Evolutionary conservation across 306 rosid species (phyloP).

Genomic region (Cicer chorassanicum): DNA sequence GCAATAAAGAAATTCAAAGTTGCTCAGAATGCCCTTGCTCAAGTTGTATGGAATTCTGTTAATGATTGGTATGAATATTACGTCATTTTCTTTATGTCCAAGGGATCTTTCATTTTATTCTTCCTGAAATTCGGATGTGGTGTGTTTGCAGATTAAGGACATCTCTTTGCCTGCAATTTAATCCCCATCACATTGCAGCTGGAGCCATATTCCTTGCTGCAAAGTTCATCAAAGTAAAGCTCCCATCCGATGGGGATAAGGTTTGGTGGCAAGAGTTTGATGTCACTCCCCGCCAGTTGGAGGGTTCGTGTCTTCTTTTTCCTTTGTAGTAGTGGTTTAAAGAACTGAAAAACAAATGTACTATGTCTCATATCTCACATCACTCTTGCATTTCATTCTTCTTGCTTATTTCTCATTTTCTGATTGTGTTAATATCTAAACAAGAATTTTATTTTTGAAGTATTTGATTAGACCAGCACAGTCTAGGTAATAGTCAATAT

Average conservation of each 20-base stretch:
- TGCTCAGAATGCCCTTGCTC: constrained; percentile 96
- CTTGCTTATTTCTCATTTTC: constrained; percentile 2
- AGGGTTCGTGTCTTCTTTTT: constrained; percentile 79
- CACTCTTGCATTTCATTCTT: constrained; percentile 6
- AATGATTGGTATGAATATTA: constrained; percentile 87
- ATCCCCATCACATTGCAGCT: constrained; percentile 96
- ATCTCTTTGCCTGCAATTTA: constrained; percentile 97
- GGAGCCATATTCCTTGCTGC: constrained; percentile 99
- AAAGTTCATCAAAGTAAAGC: constrained; percentile 90
- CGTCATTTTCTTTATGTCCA: constrained; percentile 47
- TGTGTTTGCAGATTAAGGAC: constrained; percentile 84
- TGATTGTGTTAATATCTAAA: background rate
- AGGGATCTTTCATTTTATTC: constrained; percentile 49
- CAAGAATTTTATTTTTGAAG: no score
- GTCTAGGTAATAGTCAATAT: background rate
- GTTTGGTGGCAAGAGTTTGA: constrained; percentile 99
- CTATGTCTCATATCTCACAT: constrained; percentile 36
- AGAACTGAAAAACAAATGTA: constrained; percentile 41
- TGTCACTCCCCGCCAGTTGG: constrained; percentile 84
- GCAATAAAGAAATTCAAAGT: constrained; percentile 97
- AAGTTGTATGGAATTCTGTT: constrained; percentile 98
- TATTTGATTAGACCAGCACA: background rate
- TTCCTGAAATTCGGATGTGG: constrained; percentile 62
- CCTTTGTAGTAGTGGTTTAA: constrained; percentile 48
- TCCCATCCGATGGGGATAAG: constrained; percentile 95